Conservation (phyloP, 345 rosid genomes). For the Pistacia atlantica region DNA sequence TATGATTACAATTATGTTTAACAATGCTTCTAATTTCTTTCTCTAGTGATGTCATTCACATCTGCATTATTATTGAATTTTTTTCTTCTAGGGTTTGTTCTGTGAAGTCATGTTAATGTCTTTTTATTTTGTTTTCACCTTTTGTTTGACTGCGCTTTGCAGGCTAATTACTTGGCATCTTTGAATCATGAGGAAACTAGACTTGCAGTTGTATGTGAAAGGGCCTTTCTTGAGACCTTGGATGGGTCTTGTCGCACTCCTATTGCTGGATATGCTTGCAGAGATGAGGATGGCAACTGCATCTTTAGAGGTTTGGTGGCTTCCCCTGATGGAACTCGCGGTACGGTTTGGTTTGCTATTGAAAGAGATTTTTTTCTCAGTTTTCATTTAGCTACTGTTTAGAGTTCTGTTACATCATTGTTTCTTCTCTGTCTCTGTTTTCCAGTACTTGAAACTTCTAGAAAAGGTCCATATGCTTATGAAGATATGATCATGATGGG, state of each 20-base stretch:
- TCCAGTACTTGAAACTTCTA: conserved; percentile 91
- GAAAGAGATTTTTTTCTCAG: background rate
- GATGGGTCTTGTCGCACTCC: conserved; percentile 99
- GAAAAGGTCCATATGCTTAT: conserved; percentile 66
- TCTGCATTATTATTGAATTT: too few species aligned
- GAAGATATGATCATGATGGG: conserved; percentile 89
- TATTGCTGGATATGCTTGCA: conserved; percentile 88
- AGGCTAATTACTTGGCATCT: conserved; percentile 78
- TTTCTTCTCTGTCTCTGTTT: conserved; percentile 26
- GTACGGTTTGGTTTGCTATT: conserved; percentile 37
- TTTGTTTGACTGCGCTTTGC: conserved; percentile 15
- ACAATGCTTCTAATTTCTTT: too few species aligned
- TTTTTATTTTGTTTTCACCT: background rate
- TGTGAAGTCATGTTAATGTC: background rate
- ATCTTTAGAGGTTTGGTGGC: conserved; percentile 89
- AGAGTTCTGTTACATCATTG: background rate
- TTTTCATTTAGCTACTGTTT: conserved; percentile 5
- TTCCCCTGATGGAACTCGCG: conserved; percentile 87
- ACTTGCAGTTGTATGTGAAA: conserved; percentile 86
- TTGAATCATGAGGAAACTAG: conserved; percentile 95
- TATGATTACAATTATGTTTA: too few species aligned
- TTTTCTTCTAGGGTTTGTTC: too few species aligned
- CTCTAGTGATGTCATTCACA: too few species aligned
- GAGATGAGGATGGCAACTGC: conserved; percentile 77
- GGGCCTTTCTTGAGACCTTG: conserved; percentile 79